Conservation (phyloP, 2,329 filamentous ascomycete genomes). For the Alternaria solani region DNA sequence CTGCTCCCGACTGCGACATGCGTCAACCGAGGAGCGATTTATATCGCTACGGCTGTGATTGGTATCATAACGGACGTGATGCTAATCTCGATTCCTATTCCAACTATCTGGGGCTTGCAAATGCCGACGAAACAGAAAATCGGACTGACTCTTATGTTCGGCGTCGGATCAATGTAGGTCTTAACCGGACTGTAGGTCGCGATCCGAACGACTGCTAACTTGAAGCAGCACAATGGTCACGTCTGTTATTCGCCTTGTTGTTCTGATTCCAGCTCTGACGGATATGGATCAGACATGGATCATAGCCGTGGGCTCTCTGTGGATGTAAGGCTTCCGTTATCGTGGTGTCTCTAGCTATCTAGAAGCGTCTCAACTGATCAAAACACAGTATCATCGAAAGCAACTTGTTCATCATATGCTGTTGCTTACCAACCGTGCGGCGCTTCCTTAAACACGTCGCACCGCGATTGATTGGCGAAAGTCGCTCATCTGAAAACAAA, state of each 20-base stretch:
- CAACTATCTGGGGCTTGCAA: slow-evolving; percentile 27
- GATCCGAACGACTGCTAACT: background rate
- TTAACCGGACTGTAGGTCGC: background rate
- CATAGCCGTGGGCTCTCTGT: slow-evolving; percentile 18
- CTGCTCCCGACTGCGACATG: slow-evolving; percentile 21
- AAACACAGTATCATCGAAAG: slow-evolving; percentile 48
- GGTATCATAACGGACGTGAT: slow-evolving; percentile 31
- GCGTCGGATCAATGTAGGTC: slow-evolving; percentile 29
- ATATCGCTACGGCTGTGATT: slow-evolving; percentile 31
- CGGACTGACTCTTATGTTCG: slow-evolving; percentile 28
- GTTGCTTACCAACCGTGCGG: slow-evolving; percentile 52
- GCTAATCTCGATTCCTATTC: slow-evolving; percentile 28
- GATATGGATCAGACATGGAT: slow-evolving; percentile 25
- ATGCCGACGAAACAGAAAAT: slow-evolving; percentile 31
- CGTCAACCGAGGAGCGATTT: slow-evolving; percentile 31
- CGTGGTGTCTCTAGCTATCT: background rate
- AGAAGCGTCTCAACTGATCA: background rate
- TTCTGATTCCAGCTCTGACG: slow-evolving; percentile 25
- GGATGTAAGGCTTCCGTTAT: slow-evolving; percentile 19
- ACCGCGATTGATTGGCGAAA: slow-evolving; percentile 32
- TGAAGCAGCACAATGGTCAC: slow-evolving; percentile 24
- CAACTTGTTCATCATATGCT: slow-evolving; percentile 55
- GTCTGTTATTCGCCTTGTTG: slow-evolving; percentile 21
- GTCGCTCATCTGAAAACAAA: slow-evolving; percentile 9
- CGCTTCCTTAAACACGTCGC: slow-evolving; percentile 53